Percentiles rank a stretch among this genome's conserved stretches.
Conservation (phyloP, 495 filamentous ascomycete species). For the Elasticomyces elasticus region DNA sequence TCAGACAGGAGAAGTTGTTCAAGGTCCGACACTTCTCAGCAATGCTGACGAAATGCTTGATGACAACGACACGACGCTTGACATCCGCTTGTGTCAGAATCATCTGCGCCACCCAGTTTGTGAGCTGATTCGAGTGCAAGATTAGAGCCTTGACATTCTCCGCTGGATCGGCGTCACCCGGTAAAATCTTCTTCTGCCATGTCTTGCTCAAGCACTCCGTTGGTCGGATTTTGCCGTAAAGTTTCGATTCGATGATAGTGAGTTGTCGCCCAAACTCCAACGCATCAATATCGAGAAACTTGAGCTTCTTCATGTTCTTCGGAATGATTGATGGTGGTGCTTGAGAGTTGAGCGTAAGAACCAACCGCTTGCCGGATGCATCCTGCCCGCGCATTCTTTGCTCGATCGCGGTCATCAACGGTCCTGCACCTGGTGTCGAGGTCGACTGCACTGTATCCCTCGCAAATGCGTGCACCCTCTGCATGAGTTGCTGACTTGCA, state of each 20-base stretch:
- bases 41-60: conserved; percentile 94
- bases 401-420: conserved; percentile 74
- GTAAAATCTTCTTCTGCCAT: conserved; percentile 85
- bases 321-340: conserved; percentile 84
- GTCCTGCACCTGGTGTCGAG: conserved; percentile 74
- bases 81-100: conserved; percentile 88
- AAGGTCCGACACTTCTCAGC: conserved; percentile 91
- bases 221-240: conserved; percentile 90
- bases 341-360: conserved; percentile 64
- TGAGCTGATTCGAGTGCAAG: conserved; percentile 94
- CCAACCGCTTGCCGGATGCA: conserved; percentile 70
- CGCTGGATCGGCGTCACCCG: conserved; percentile 78
- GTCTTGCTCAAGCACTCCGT: conserved; percentile 97
- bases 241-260: conserved; percentile 89
- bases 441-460: conserved; percentile 85
- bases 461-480: conserved; percentile 80
- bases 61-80: conserved; percentile 90
- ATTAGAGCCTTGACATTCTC: conserved; percentile 93
- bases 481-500: conserved; percentile 70
- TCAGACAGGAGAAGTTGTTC: conserved; percentile 96
- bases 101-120: conserved; percentile 99
- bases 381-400: conserved; percentile 81
- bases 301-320: conserved; percentile 99
- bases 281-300: conserved; percentile 94
- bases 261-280: conserved; percentile 92